Base-by-base conservation (phyloP, 1,284 basidiomycete species). In the Austroboletus niveus region DNA sequence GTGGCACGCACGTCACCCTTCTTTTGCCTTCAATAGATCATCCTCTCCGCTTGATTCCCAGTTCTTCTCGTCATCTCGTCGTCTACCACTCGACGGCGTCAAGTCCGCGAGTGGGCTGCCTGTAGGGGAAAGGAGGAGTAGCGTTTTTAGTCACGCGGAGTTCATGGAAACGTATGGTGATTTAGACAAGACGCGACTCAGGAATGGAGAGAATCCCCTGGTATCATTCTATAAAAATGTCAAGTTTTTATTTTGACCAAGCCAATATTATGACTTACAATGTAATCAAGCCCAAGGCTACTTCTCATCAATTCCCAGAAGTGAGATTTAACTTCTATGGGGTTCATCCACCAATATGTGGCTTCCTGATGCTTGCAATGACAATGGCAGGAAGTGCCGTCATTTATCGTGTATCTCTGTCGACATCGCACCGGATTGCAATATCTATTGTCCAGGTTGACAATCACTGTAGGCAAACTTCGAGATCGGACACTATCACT, bases 201-300 rank as follows among this genome's bases (percentile, higher is more conserved):
- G 73, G 54, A 94, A 83, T 61, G 91, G 93, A 42, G 87, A 91
- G 67, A 96, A 96, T 66, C 93, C 94, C 2, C 76, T 96, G 76
- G 61, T 94, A 51, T 84, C 89, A 58, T 91, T 85, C 67, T 96
- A 96, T 66, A 82, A 87, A 66, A 96, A 96, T 72, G 92, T 94
- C 57, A 92, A 92, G 65, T 85, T 92, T 64, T 72, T 92, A 59
- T 92, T 92, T 58, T 91, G 45, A 69, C 24, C 34, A 45, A 55
- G 22, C 4, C 22, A 24, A 24, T 24, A 24, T 24, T 24, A 24
- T 24, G 22, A 24, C 22, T 24, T 24, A 5, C 22, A 24, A 24
- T 24, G 22, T 24, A 24, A 24, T 24, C 22, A 24, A 24, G 22
- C 22, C 22, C 22, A 4, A 24, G 22, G 22, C 22, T 24, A 24